Conservation (phyloP, 371 early-diverging fungal genomes). For the Mortierella sp. region DNA sequence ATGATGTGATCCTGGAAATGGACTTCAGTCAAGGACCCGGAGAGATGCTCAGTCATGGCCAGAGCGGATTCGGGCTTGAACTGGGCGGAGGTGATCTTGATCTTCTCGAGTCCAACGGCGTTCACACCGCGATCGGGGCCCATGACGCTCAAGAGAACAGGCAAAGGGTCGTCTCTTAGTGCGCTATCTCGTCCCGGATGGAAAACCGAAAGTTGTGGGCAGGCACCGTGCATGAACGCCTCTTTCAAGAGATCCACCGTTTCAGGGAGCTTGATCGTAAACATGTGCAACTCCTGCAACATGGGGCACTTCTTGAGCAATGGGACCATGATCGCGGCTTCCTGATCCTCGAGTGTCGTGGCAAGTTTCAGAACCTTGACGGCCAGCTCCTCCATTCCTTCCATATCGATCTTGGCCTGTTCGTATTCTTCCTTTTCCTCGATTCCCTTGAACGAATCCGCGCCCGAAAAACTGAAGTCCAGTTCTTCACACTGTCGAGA, state of each 20-base stretch:
- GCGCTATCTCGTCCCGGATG: conserved; percentile 10
- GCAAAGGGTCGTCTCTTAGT: conserved; percentile 18
- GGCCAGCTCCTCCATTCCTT: conserved; percentile 15
- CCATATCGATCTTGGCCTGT: conserved; percentile 24
- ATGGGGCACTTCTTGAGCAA: conserved; percentile 16
- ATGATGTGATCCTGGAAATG: conserved; percentile 12
- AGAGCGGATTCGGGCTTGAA: conserved; percentile 18
- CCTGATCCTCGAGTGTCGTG: conserved; percentile 18
- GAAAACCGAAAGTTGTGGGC: conserved; percentile 17
- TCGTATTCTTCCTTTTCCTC: conserved; percentile 22
- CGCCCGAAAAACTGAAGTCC: conserved; percentile 15
- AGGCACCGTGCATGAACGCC: conserved; percentile 15
- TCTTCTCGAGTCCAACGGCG: conserved; percentile 16
- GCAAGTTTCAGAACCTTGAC: conserved; percentile 13
- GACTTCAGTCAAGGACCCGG: conserved; percentile 9
- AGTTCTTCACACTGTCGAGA: conserved; percentile 19
- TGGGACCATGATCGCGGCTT: conserved; percentile 23
- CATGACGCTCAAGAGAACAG: conserved; percentile 18
- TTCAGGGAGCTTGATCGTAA: conserved; percentile 14
- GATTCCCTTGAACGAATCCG: conserved; percentile 20
- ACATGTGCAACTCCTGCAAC: conserved; percentile 20
- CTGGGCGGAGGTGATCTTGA: not conserved
- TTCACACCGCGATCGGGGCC: conserved; percentile 18
- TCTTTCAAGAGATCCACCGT: conserved; percentile 20
- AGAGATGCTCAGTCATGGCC: conserved; percentile 20